Conservation (phyloP, 768 basidiomycete genomes). For the Boletus reticuloceps region DNA sequence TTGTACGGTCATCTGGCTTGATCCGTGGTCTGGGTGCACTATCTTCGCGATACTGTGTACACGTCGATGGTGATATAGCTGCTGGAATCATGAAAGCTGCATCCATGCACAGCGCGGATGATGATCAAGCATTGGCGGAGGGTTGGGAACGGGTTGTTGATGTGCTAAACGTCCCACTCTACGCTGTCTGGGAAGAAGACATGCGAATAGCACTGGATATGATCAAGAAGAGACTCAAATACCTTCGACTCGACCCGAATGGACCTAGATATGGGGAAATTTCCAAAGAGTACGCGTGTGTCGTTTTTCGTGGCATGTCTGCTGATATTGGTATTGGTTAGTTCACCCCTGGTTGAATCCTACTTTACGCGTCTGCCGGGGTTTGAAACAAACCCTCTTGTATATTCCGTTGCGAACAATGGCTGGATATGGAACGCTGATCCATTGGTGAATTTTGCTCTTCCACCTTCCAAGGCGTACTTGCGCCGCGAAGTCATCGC, state of each 20-base stretch:
- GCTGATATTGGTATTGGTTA: constrained; percentile 31
- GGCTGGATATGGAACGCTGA: constrained; percentile 99
- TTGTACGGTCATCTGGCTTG: constrained; percentile 51
- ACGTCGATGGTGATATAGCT: constrained; percentile 59
- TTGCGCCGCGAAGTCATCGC: constrained; percentile 94
- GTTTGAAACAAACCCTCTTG: constrained; percentile 46
- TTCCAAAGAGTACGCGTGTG: constrained; percentile 57
- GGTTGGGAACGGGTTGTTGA: constrained; percentile 80
- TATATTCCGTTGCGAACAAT: constrained; percentile 91
- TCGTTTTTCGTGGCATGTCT: background rate
- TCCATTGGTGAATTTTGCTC: constrained; percentile 91
- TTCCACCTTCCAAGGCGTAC: constrained; percentile 90
- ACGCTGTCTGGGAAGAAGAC: constrained; percentile 85
- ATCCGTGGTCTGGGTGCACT: constrained; percentile 60
- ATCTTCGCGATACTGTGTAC: constrained; percentile 64
- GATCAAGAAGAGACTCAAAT: constrained; percentile 74
- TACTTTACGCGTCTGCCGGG: constrained; percentile 88
- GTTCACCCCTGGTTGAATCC: constrained; percentile 80
- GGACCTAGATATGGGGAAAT: constrained; percentile 87
- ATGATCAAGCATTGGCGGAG: constrained; percentile 55
- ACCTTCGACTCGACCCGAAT: constrained; percentile 74
- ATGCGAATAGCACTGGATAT: constrained; percentile 68
- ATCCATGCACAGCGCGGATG: constrained; percentile 44
- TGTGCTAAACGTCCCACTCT: constrained; percentile 84
- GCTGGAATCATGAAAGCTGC: constrained; percentile 77